Evolutionary conservation across 2,329 filamentous ascomycete species (phyloP).

Genomic region (Paecilomyces variotii): DNA sequence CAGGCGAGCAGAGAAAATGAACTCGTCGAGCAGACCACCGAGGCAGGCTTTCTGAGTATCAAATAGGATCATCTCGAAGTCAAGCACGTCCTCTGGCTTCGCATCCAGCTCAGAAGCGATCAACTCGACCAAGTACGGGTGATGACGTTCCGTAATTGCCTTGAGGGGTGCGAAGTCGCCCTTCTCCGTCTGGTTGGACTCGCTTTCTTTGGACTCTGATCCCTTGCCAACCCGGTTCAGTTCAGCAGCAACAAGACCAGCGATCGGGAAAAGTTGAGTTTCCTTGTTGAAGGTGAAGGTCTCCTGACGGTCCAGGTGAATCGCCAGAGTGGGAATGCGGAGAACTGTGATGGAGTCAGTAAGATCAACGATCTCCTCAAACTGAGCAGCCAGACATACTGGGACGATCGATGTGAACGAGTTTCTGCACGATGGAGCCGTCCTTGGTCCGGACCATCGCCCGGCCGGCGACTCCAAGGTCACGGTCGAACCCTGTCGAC

Average conservation of each 20-base stretch:
- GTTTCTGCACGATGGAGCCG: constrained; percentile 69
- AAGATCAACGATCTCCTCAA: background rate
- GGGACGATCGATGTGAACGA: constrained; percentile 85
- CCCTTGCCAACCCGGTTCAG: constrained; percentile 62
- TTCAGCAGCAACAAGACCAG: constrained; percentile 77
- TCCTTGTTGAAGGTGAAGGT: constrained; percentile 96
- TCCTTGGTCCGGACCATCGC: constrained; percentile 69
- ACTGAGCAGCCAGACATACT: constrained; percentile 32
- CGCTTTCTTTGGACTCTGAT: constrained; percentile 26
- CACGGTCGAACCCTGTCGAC: constrained; percentile 72
- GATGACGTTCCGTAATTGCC: constrained; percentile 72
- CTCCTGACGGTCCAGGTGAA: constrained; percentile 80
- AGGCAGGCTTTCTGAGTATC: constrained; percentile 88
- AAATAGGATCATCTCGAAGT: constrained; percentile 96
- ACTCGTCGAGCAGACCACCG: constrained; percentile 84
- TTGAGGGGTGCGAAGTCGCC: constrained; percentile 67
- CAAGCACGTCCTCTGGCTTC: constrained; percentile 63
- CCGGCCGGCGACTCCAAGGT: constrained; percentile 81
- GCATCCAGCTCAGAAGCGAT: constrained; percentile 73
- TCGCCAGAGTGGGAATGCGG: constrained; percentile 85
- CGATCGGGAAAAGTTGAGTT: constrained; percentile 88
- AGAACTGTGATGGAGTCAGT: constrained; percentile 46
- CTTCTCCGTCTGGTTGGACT: constrained; percentile 28
- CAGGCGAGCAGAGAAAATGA: constrained; percentile 90
- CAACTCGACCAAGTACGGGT: constrained; percentile 76